Evolutionary conservation across 768 basidiomycete genomes (phyloP), one percentile per base, ranked within the genome.

Genomic region (Boletus sp.): DNA sequence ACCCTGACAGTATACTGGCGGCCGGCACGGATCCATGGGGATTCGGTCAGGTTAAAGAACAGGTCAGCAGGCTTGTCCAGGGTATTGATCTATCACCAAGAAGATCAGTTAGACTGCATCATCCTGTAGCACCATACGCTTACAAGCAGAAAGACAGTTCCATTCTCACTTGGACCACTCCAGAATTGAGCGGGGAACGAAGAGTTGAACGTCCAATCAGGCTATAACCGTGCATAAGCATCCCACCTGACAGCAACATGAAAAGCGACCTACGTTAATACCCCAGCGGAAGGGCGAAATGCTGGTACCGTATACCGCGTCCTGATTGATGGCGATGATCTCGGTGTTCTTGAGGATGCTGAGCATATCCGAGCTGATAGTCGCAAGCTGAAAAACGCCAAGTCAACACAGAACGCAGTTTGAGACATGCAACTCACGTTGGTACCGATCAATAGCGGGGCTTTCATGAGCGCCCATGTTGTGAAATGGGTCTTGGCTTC

Each of bases 281-380:
- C 84, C 85, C 84, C 85, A 86, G 54, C 83, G 73, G 77, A 88
- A 88, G 1, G 86, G 86, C 7, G 85, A 80, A 55, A 87, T 79
- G 50, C 80, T 79, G n/a, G 78, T 80, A 2, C 86, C 86, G 10
- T 82, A 73, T 3, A 82, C 79, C 0, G 83, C 74, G 58, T 88
- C 86, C 60, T 87, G 86, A 64, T 86, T 85, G 54, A 87, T 85
- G 1, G 81, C 85, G 17, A 87, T 72, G 44, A 87, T 82, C 60
- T 87, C 86, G 15, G 70, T 71, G 68, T 88, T 88, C 59, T 71
- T 83, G 47, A 86, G 70, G 56, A 88, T 83, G 2, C 69, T 73
- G 9, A 87, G 71, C 55, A 78, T 80, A 0, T 83, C 78, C 17
- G 76, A 65, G 12, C 74, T 78, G 56, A 85, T 77, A 0, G 71